Evolutionary conservation across 2,329 filamentous ascomycete species (phyloP).

Genomic region (Fusarium veterinarium): DNA sequence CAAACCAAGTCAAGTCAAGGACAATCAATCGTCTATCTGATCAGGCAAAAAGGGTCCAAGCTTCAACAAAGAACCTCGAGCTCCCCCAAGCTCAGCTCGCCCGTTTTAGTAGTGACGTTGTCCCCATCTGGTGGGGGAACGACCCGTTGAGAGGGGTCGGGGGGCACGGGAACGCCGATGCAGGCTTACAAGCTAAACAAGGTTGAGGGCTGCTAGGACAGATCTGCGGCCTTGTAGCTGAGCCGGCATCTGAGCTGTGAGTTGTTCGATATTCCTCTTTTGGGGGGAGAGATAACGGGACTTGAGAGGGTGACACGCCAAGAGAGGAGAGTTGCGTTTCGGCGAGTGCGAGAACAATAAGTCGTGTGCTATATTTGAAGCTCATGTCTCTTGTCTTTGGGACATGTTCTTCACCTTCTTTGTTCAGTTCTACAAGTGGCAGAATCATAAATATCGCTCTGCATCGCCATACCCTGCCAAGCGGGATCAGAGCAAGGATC

Average conservation of each 20-base stretch:
- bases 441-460: not conserved
- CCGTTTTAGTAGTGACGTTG: constrained; percentile 25
- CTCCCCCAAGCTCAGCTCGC: constrained; percentile 6
- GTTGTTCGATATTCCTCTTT: constrained; percentile 10
- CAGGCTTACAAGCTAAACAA: constrained; percentile 35
- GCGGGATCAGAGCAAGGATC: constrained; percentile 27
- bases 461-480: not conserved
- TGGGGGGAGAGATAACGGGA: not conserved
- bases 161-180: constrained; percentile 38
- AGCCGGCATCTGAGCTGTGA: constrained; percentile 22
- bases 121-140: constrained; percentile 6
- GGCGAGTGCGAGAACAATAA: constrained; percentile 27
- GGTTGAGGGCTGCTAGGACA: constrained; percentile 30
- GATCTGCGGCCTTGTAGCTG: constrained; percentile 42
- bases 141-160: constrained; percentile 1
- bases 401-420: not conserved
- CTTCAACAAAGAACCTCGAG: constrained; percentile 11
- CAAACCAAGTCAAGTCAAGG: not conserved
- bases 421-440: not conserved
- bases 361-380: constrained; percentile 9
- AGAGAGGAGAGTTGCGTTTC: constrained; percentile 21
- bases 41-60: constrained; percentile 7
- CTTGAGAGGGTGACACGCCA: constrained; percentile 2
- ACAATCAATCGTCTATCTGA: not conserved
- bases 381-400: not conserved